Base-by-base conservation (phyloP, 352 stramenopile species). In the Thraustochytrium striatum region DNA sequence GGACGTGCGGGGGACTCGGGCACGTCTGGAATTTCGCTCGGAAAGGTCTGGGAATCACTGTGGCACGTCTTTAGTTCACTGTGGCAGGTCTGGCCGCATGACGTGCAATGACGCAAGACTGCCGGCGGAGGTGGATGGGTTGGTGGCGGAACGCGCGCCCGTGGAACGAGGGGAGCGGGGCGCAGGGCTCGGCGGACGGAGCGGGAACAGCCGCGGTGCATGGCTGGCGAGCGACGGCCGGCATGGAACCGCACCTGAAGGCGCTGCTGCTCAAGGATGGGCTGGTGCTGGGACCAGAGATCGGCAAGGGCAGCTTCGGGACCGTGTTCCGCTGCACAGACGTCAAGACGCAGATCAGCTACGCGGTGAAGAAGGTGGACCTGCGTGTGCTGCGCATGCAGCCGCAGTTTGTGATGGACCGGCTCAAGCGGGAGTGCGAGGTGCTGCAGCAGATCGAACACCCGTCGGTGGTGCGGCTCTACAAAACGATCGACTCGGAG, bases 281-380 rank as follows among this genome's bases (percentile, higher is more conserved):
- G 28, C 58, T 72, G n/a, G 58, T 80, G 55, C 70, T 80, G 30
- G 70, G 70, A 30, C 36, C 33, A 35, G 79, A 85, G 36, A 86
- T 86, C 28, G 83, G 83, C 33, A 69, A 84, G 25, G 83, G 83
- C 16, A 84, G 79, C 65, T 86, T 85, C 72, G 79, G 73, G 35
- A 81, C 81, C 2, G 81, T 86, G 25, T 84, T 69, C 16, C 30
- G 53, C 3, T 87, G 83, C 57, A 72, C 70, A 8, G 57, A 83
- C 21, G 44, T 58, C 32, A 44, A 57, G 39, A 82, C 65, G 25
- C 84, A 82, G 16, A 68, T 72, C 32, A 58, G 57, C 9, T 88
- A 85, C 25, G 85, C 85, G 8, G 85, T 86, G 19, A 88, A 88
- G 61, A 86, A 87, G 72, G 86, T 88, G 30, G 85, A 88, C 79